Percentiles rank a stretch among this genome's conserved stretches.
These are phyloP conservation scores for Gonapodya sp. DNA, from an alignment of 192 early-diverging fungal genomes.

Conservation along the genomic window DNA sequence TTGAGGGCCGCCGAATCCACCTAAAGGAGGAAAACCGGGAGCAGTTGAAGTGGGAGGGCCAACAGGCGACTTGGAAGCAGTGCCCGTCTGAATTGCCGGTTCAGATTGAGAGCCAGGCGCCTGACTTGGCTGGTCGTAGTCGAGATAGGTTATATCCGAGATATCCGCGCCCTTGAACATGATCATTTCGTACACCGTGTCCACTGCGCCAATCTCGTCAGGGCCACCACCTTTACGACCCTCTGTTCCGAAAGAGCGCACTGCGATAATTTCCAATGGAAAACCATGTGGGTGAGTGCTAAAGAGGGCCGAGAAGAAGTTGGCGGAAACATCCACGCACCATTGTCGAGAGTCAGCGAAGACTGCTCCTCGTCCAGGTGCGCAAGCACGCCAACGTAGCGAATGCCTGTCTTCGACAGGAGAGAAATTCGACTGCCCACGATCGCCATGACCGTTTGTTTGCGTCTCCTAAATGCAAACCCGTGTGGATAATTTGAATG, in stretches of 20 bases:
- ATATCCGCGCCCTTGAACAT: conserved; percentile 92
- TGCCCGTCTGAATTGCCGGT: not conserved
- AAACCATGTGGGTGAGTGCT: not conserved
- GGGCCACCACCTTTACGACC: conserved; percentile 61
- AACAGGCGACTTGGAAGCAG: conserved; percentile 26
- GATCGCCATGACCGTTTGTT: no score
- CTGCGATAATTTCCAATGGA: conserved; percentile 24
- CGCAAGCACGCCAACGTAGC: conserved; percentile 83
- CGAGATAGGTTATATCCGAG: conserved; percentile 67
- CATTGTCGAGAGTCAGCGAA: conserved; percentile 83
- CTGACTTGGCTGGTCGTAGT: not conserved
- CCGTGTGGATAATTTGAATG: no score
- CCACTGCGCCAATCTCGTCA: conserved; percentile 79
- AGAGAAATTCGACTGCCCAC: conserved; percentile 52
- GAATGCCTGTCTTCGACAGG: conserved; percentile 79
- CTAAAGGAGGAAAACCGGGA: conserved; percentile 60
- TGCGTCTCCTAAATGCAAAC: no score
- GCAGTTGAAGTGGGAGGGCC: conserved; percentile 59
- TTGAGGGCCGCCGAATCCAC: conserved; percentile 13
- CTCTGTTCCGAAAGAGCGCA: conserved; percentile 92
- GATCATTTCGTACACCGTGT: conserved; percentile 82
- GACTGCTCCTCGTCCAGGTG: conserved; percentile 76
- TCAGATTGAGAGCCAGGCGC: no score
- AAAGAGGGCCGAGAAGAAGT: not conserved
- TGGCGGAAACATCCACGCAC: conserved; percentile 25